Percentiles rank a stretch among this genome's conserved stretches.
These are phyloP conservation scores for Aspergillus viridinutans DNA, from an alignment of 2,329 filamentous ascomycete species.

Conservation along the genomic window DNA sequence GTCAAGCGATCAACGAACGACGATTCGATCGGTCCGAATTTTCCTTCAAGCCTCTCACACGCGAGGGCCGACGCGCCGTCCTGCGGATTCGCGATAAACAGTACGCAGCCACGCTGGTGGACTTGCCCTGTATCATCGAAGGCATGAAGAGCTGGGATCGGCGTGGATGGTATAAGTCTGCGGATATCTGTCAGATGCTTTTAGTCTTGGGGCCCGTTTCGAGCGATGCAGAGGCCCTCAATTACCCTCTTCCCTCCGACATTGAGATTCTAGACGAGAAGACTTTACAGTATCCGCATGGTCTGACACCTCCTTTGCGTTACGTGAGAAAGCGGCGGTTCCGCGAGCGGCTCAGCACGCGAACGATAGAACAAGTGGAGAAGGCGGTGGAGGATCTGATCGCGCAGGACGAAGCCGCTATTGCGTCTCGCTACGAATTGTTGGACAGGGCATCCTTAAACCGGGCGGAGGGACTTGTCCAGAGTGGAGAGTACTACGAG, in stretches of 20 bases:
- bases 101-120: constrained; percentile 76
- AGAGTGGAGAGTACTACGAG: constrained; percentile 47
- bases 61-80: constrained; percentile 67
- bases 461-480: constrained; percentile 38
- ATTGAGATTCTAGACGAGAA: constrained; percentile 55
- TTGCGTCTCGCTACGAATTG: constrained; percentile 60
- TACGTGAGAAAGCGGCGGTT: constrained; percentile 79
- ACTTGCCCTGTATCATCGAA: constrained; percentile 81
- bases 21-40: constrained; percentile 79
- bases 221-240: constrained; percentile 62
- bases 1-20: constrained; percentile 69
- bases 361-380: constrained; percentile 81
- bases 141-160: constrained; percentile 92
- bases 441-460: constrained; percentile 51
- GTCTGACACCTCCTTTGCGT: constrained; percentile 82
- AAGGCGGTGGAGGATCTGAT: constrained; percentile 71
- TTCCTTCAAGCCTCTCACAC: constrained; percentile 68
- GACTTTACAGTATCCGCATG: constrained; percentile 74
- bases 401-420: constrained; percentile 60
- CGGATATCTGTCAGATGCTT: constrained; percentile 86
- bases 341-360: constrained; percentile 74
- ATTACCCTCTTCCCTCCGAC: constrained; percentile 65
- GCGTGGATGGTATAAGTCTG: constrained; percentile 81
- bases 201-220: constrained; percentile 67
- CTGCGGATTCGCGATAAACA: constrained; percentile 64